Base-by-base conservation (phyloP, 257 asterid species). In the Solanum medicagineum region DNA sequence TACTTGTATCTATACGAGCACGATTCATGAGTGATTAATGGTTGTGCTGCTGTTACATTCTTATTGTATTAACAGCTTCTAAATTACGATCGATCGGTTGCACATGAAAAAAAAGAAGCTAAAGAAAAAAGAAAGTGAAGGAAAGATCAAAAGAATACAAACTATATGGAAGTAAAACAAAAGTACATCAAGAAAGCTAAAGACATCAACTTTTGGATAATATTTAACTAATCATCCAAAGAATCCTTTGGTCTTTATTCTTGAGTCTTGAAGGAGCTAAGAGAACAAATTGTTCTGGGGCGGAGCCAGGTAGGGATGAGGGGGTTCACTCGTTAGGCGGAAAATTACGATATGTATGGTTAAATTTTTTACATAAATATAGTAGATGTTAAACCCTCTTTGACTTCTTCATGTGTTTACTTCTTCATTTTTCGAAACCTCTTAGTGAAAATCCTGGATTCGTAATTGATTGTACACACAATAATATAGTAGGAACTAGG, bases 221-320 rank as follows among this genome's bases (percentile, higher is more conserved):
- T 49, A 75, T 75, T 75, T 47, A 75, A 75, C 44, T 47, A 49
- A 75, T 49, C 22, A 66, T 83, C 54, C 85, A 83, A 83, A 83
- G 80, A 83, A 68, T 10, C 49, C 16, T 83, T 68, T 68, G 49
- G 51, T 83, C 86, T 57, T 57, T 83, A n/a, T 44, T 44, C 65
- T 66, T 49, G 59, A 74, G 59, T 45, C 60, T 29, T 29, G 24
- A 71, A 45, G 57, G 85, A 83, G 84, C 42, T 53, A 65, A 49
- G 85, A 65, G 73, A 16, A 66, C 77, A 74, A 20, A 73, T 73
- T 45, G 42, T 45, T n/a, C 49, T 59, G 66, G 4, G 66, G 15
- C 29, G 66, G 66, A 59, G 15, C 66, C 66, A 10, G 15, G 29
- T 59, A 59, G 66, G 66, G 29, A n/a, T 29, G 7, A 59, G 29